Evolutionary conservation across 805 yeast genomes (phyloP), one percentile per base, ranked within the genome.

Genomic region (Soucietia sequanensis): DNA sequence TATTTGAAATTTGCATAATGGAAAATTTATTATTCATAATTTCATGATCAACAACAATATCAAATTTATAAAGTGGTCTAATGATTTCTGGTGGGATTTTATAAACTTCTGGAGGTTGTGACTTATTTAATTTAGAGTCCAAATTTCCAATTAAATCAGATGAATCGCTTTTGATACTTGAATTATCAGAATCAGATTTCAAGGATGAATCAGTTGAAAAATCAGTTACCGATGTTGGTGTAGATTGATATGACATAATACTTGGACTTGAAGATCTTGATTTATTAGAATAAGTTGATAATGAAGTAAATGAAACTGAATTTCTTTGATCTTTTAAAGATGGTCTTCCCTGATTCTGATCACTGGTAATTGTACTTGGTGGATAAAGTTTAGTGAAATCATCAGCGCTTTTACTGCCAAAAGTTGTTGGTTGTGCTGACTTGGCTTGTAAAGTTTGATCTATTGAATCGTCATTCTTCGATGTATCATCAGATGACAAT

Each of bases 51-150:
- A 68, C 49, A 4, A 65, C 58, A 23, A 76, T 48, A 24, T 72
- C 76, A 49, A 73, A 75, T 44, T 60, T 71, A 49, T 60, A 70
- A 16, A 60, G 44, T n/a, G 76, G 78, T 25, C 74, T 48, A 19
- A 60, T 51, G 7, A 73, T 55, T 18, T 70, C 74, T 3, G 80
- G 77, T 0, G 73, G 66, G 5, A 64, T 47, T 29, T 52, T 56
- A 28, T 59, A 54, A 23, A 78, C 42, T 34, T 65, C 70, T 0
- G 65, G 64, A 5, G 65, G 66, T 25, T 51, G 54, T n/a, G 39
- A 39, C 20, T 32, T 37, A 27, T 38, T 37, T 14, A 24, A 33
- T 12, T 26, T 27, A 17, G 14, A 33, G 23, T 20, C 37, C 16
- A 30, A 31, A 22, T 31, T 30, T 6, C 16, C 16, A 12, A 13